Base-by-base conservation (phyloP, 1,284 basidiomycete genomes). In the Pseudozyma thailandica region DNA sequence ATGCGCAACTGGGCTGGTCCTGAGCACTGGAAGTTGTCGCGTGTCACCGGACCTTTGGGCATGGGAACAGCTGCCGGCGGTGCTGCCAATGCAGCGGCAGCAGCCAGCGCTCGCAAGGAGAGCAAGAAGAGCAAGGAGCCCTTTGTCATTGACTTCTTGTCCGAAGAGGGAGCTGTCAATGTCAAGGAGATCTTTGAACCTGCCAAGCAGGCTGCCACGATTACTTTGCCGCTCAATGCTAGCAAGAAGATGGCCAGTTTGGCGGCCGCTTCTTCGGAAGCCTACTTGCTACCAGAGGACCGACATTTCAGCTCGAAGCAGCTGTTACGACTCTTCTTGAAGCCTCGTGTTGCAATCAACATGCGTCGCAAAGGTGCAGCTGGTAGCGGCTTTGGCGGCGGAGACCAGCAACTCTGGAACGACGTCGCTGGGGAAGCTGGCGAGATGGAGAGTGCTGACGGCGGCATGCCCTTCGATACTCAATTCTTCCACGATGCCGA, bases 1-100 rank as follows among this genome's bases (percentile, higher is more conserved):
- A 87, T 90, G 79, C 96, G 93, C 86, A 95, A 94, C 76, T 98
- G 95, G 95, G 95, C 96, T 4, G 95, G 96, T 5, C 95, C 95
- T 10, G 93, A 98, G 83, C 96, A 99, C 83, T 98, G 95, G 95
- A 98, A 96, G 83, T 84, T 98, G 64, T 64, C 66, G 1, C 68
- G 73, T 6, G 50, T 76, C 15, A 56, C 59, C 7, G 71, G 71
- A 4, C 62, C 69, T 27, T 35, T 62, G 15, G 69, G 62, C 3
- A 41, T 62, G 7, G 69, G 62, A 7, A 43, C 55, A 2, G 45
- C 61, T 25, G 41, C 49, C 9, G 64, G 57, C 18, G 57, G 60
- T 25, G 46, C 61, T 18, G 57, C 58, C 26, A 53, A 56, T 12
- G 49, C 56, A 3, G 52, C 42, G 10, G 57, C 64, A 47, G 48